Conservation (phyloP, 2,329 filamentous ascomycete species). For the Fusarium abutilonis region DNA sequence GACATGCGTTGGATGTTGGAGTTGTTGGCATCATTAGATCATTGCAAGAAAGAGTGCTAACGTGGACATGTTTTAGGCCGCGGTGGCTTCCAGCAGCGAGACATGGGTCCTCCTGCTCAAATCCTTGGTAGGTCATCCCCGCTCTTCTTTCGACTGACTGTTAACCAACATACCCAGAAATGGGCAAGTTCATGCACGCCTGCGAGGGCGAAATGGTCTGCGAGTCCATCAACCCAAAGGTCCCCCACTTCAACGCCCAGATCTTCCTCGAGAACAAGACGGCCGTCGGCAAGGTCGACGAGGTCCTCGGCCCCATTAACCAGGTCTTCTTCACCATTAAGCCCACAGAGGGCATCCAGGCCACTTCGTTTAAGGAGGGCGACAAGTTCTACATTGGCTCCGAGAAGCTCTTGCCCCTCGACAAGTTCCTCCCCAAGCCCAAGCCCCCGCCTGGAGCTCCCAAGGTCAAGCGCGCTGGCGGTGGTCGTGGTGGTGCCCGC, state of each 20-base stretch:
- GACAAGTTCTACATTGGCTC: slow-evolving; percentile 97
- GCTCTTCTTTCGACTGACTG: background rate
- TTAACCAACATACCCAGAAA: slow-evolving; percentile 64
- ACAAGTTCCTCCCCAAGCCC: slow-evolving; percentile 96
- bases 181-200: slow-evolving; percentile 93
- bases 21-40: background rate
- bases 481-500: slow-evolving; percentile 54
- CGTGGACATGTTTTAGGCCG: slow-evolving; percentile 43
- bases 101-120: slow-evolving; percentile 53
- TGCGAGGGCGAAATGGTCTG: slow-evolving; percentile 98
- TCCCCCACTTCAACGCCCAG: slow-evolving; percentile 98
- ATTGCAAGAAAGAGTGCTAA: slow-evolving; percentile 25
- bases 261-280: slow-evolving; percentile 99
- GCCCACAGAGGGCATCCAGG: slow-evolving; percentile 94
- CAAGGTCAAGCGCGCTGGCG: slow-evolving; percentile 69
- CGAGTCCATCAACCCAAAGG: slow-evolving; percentile 92
- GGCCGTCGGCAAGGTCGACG: slow-evolving; percentile 94
- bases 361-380: slow-evolving; percentile 91
- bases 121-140: slow-evolving; percentile 49
- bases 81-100: slow-evolving; percentile 54
- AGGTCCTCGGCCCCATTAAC: slow-evolving; percentile 96
- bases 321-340: slow-evolving; percentile 99
- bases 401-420: slow-evolving; percentile 93
- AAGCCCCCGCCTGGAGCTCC: slow-evolving; percentile 75
- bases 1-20: background rate